Evolutionary conservation across 768 basidiomycete genomes (phyloP), one percentile per base, ranked within the genome.

Genomic region (Paxillus rubicundulus): DNA sequence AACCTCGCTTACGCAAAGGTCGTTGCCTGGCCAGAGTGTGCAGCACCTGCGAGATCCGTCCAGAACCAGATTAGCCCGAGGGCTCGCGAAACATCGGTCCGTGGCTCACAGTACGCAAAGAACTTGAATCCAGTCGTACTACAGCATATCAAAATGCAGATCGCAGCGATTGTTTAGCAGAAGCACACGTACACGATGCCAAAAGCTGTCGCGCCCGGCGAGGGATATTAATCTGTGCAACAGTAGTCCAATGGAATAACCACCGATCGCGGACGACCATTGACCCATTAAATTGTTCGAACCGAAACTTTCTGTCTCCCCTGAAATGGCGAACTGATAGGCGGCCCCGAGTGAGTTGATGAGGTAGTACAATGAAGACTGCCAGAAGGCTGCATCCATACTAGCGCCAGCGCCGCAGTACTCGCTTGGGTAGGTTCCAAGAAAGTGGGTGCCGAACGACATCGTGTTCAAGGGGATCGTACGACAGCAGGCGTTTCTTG

Each of bases 271-370:
- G 59, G 82, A 82, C 39, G 86, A 71, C 81, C 82, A 86, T 63
- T 85, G 85, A 9, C 84, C 83, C 86, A 86, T 87, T 36, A 86
- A 66, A 68, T 85, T 86, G 60, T 86, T 87, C 17, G 82, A 82
- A 5, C 84, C 82, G 49, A 87, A 82, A 57, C 80, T 81, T 60
- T 86, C 85, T 1, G 81, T 81, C 64, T 86, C 84, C 2, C 84
- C 85, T 7, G 80, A 85, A 21, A 83, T 72, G 9, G 80, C 81
- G 59, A 86, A 86, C 84, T 85, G 27, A 17, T 18, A n/a, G 28
- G 17, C 27, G n/a, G 45, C 41, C 16, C 34, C 18, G 20, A 32
- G 20, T 1, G 21, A n/a, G 9, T 18, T 4, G 16, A 47, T 4
- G 16, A 45, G 9, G 28, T 13, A 33, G 51, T n/a, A 40, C 4